Percentiles rank a stretch among this genome's conserved stretches.
These are phyloP conservation scores for Wickerhamia fluorescens DNA, from an alignment of 805 yeast species.

Conservation along the genomic window DNA sequence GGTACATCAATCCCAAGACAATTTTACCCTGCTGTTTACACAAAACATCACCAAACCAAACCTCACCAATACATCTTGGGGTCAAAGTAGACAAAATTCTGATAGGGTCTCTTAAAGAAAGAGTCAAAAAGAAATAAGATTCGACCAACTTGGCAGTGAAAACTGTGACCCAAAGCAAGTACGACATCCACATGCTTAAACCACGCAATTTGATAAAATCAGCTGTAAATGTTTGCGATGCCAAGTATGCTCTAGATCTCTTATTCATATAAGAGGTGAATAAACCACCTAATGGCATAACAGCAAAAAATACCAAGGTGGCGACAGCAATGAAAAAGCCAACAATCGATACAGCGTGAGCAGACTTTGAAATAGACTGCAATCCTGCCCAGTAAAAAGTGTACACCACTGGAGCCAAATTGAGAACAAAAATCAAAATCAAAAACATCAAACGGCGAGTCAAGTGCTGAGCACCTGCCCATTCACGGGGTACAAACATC, in stretches of 20 bases:
- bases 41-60: conserved; percentile 69
- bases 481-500: conserved; percentile 93
- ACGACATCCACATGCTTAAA: conserved; percentile 94
- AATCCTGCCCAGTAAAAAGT: conserved; percentile 76
- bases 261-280: conserved; percentile 89
- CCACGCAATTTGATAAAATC: conserved; percentile 76
- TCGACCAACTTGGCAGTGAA: conserved; percentile 85
- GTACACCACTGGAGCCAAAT: conserved; percentile 81
- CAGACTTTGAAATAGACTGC: conserved; percentile 59
- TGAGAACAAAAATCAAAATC: conserved; percentile 54
- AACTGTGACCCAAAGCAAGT: conserved; percentile 81
- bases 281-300: conserved; percentile 95
- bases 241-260: conserved; percentile 78
- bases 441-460: conserved; percentile 80
- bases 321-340: conserved; percentile 83
- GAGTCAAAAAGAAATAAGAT: conserved; percentile 86
- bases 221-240: conserved; percentile 95
- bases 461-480: conserved; percentile 99
- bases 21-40: conserved; percentile 86
- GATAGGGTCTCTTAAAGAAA: conserved; percentile 91
- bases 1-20: conserved; percentile 85
- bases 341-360: conserved; percentile 74
- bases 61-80: conserved; percentile 95
- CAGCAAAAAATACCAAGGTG: conserved; percentile 77
- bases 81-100: conserved; percentile 76